Percentiles rank a stretch among this genome's conserved stretches.
These are phyloP conservation scores for Ulmus americana DNA, from an alignment of 331 rosid species.

Conservation along the genomic window DNA sequence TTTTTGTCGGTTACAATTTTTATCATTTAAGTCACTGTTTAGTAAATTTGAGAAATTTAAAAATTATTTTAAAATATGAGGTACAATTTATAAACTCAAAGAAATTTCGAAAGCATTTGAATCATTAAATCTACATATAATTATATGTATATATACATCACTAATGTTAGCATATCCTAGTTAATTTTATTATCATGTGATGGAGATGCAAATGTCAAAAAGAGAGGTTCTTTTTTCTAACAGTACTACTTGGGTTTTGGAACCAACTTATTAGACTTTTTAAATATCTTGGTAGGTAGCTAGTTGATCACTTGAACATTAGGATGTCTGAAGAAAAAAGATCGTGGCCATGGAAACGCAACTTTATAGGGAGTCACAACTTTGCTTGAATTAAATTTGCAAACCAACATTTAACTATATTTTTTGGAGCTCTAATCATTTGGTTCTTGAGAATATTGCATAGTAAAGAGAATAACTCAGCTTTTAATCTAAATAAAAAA, in stretches of 20 bases:
- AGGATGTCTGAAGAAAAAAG: conserved; percentile 10
- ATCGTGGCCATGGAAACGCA: neutral
- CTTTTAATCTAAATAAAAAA: neutral
- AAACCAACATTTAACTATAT: conserved; percentile 21
- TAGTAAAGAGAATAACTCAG: conserved; percentile 10
- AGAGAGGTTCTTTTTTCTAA: conserved; percentile 27
- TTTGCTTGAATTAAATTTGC: conserved; percentile 31
- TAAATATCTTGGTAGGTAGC: neutral
- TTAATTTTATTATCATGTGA: conserved; percentile 5
- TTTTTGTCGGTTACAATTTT: too few species aligned
- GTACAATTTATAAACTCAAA: too few species aligned
- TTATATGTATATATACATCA: too few species aligned
- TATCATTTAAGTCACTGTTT: too few species aligned
- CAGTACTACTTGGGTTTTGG: conserved; percentile 21
- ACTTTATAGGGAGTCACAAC: conserved; percentile 47
- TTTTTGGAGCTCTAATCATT: conserved; percentile 25
- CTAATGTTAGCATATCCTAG: too few species aligned
- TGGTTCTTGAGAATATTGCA: conserved; percentile 20
- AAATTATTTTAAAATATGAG: too few species aligned
- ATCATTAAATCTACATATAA: too few species aligned
- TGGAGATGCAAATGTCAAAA: conserved; percentile 29
- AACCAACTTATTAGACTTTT: conserved; percentile 7
- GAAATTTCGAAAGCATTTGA: too few species aligned
- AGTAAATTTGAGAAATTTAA: too few species aligned
- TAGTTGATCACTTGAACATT: conserved; percentile 4